These are phyloP conservation scores for Leccinum uliginosum DNA, from an alignment of 768 basidiomycete species.

Conservation along the genomic window DNA sequence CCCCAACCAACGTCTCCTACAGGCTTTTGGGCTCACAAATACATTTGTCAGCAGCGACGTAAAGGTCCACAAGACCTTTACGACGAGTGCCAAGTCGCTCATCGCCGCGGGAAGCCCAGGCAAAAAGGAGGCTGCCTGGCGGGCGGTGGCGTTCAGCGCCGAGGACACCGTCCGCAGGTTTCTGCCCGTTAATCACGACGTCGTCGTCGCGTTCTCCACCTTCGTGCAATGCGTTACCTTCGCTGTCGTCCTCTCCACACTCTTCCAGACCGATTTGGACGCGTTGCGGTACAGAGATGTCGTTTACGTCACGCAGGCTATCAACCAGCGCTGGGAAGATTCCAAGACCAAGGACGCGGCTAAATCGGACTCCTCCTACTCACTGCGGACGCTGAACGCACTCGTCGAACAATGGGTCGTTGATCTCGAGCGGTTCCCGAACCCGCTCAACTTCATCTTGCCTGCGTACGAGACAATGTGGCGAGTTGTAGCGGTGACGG, in stretches of 20 bases:
- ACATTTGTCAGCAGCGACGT: constrained; percentile 47
- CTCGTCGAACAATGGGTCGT: constrained; percentile 35
- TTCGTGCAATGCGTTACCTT: constrained; percentile 45
- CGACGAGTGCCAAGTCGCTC: constrained; percentile 18
- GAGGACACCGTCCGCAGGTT: constrained; percentile 16
- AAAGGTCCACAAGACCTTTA: constrained; percentile 27
- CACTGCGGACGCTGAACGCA: constrained; percentile 33
- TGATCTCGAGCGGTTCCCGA: constrained; percentile 17
- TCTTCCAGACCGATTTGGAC: constrained; percentile 32
- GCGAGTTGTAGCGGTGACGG: constrained; percentile 53
- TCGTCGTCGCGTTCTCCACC: constrained; percentile 28
- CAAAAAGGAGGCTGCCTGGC: constrained; percentile 13
- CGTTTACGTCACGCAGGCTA: constrained; percentile 35
- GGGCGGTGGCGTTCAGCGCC: constrained; percentile 5
- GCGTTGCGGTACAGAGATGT: constrained; percentile 34
- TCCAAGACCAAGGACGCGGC: constrained; percentile 17
- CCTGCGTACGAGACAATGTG: constrained; percentile 63
- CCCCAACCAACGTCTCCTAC: constrained; percentile 23
- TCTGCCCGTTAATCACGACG: background rate
- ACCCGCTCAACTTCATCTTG: constrained; percentile 51
- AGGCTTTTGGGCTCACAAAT: constrained; percentile 35
- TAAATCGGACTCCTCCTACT: background rate
- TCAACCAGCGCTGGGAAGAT: constrained; percentile 30
- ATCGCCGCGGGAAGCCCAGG: constrained; percentile 4
- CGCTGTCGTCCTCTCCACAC: constrained; percentile 38